Evolutionary conservation across 192 early-diverging fungal genomes (phyloP).

Genomic region (Linnemannia schmuckeri): DNA sequence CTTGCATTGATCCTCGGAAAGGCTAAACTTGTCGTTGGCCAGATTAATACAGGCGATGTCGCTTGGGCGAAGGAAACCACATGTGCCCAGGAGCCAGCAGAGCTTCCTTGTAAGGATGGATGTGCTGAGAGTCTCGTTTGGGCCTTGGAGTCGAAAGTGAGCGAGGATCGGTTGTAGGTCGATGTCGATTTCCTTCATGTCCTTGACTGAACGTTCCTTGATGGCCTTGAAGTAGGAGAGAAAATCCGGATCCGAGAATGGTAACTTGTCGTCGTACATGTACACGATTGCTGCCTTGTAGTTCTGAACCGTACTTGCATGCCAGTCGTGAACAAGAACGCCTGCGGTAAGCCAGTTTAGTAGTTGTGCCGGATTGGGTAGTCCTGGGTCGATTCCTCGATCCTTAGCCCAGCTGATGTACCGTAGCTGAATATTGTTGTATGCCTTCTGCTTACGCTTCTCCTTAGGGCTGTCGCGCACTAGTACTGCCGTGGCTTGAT

Average conservation of each 20-base stretch:
- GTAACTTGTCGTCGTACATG: neutral
- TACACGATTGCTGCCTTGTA: constrained; percentile 5
- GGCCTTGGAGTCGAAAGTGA: neutral
- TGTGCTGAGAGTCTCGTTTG: too few relatives aligned
- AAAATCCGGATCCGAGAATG: neutral
- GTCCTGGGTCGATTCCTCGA: constrained; percentile 3
- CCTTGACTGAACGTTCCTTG: neutral
- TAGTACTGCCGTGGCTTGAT: neutral
- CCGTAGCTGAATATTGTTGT: neutral
- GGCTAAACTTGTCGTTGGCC: too few relatives aligned
- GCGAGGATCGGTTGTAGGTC: neutral
- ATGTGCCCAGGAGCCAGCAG: too few relatives aligned
- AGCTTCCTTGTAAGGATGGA: too few relatives aligned
- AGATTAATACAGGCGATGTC: too few relatives aligned
- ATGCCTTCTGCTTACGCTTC: neutral
- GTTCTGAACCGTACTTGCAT: neutral
- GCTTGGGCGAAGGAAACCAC: too few relatives aligned
- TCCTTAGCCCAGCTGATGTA: neutral
- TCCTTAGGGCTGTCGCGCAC: neutral
- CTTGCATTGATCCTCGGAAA: too few relatives aligned
- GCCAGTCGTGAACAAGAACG: neutral
- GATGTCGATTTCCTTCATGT: neutral
- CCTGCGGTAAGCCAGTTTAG: constrained; percentile 18
- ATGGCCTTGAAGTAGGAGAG: neutral
- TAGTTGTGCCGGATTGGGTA: constrained; percentile 6